Evolutionary conservation across 2,329 filamentous ascomycete genomes (phyloP).

Genomic region (Phoma herbarum): DNA sequence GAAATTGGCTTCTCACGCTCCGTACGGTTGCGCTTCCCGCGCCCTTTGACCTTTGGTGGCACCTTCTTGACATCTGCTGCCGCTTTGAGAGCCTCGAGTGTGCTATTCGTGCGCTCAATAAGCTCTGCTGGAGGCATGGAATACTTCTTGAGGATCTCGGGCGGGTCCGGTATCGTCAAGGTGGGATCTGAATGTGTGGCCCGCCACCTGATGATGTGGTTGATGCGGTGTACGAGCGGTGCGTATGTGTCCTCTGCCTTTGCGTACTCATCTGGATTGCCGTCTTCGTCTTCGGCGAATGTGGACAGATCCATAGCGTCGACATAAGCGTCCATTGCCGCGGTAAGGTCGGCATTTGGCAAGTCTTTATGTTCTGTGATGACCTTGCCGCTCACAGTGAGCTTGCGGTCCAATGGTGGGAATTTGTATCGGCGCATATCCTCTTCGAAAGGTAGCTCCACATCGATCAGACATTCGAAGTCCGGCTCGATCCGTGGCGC

Average conservation of each 20-base stretch:
- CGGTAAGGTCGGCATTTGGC: slow-evolving; percentile 75
- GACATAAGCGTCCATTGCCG: slow-evolving; percentile 90
- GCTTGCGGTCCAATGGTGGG: slow-evolving; percentile 83
- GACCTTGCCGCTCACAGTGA: slow-evolving; percentile 84
- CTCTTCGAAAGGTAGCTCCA: slow-evolving; percentile 91
- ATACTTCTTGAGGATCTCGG: slow-evolving; percentile 69
- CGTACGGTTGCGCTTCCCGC: slow-evolving; percentile 65
- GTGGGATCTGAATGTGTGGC: slow-evolving; percentile 77
- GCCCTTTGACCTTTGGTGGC: slow-evolving; percentile 79
- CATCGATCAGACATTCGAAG: slow-evolving; percentile 86
- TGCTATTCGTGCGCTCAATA: slow-evolving; percentile 64
- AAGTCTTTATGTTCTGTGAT: slow-evolving; percentile 85
- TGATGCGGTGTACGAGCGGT: slow-evolving; percentile 86
- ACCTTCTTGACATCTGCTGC: slow-evolving; percentile 84
- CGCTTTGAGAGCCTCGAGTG: slow-evolving; percentile 70
- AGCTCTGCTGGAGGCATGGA: slow-evolving; percentile 75
- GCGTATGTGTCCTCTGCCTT: slow-evolving; percentile 84
- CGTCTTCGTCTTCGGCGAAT: slow-evolving; percentile 77
- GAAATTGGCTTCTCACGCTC: slow-evolving; percentile 84
- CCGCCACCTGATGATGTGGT: slow-evolving; percentile 82
- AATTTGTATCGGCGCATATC: slow-evolving; percentile 92
- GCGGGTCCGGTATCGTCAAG: slow-evolving; percentile 62
- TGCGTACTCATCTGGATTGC: slow-evolving; percentile 71
- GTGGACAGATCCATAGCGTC: slow-evolving; percentile 88
- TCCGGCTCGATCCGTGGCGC: slow-evolving; percentile 80